A percentile compares a stretch with the other conserved stretches of the same genome.
These are phyloP conservation scores for Cymbidium sinense DNA, from an alignment of 106 monocot genomes.

Conservation along the genomic window DNA sequence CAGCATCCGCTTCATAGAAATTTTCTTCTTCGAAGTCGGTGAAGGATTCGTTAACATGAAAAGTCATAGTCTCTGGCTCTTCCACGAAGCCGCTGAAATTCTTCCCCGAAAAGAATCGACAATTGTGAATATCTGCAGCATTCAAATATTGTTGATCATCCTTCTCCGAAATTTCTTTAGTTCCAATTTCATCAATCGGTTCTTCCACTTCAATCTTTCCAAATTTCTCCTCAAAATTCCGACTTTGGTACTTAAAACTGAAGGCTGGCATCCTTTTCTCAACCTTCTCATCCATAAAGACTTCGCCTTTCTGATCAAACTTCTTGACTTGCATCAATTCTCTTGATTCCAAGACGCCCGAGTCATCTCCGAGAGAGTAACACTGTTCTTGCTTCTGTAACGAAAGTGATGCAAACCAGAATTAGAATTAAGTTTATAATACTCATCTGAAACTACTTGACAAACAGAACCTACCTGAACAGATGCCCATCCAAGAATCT, in stretches of 20 bases:
- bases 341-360: neutral
- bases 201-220: neutral
- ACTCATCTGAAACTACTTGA: neutral
- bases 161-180: neutral
- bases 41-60: conserved; percentile 27
- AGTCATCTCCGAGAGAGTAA: neutral
- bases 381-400: conserved; percentile 3
- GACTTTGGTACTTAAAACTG: conserved; percentile 9
- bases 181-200: neutral
- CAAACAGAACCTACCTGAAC: conserved; percentile 11
- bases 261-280: conserved; percentile 9
- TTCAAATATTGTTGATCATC: neutral
- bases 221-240: neutral
- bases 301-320: conserved; percentile 3
- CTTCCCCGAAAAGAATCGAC: conserved; percentile 29
- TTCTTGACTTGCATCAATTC: neutral
- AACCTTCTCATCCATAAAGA: neutral
- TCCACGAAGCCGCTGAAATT: conserved; percentile 33
- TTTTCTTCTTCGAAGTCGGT: neutral
- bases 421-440: neutral
- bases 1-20: no score
- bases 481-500: conserved; percentile 3
- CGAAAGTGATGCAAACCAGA: neutral
- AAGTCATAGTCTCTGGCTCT: conserved; percentile 25
- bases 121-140: conserved; percentile 19